Percentiles rank a stretch among this genome's conserved stretches.
These are phyloP conservation scores for Pseudocercospora eumusae DNA, from an alignment of 2,329 filamentous ascomycete species.

Conservation along the genomic window DNA sequence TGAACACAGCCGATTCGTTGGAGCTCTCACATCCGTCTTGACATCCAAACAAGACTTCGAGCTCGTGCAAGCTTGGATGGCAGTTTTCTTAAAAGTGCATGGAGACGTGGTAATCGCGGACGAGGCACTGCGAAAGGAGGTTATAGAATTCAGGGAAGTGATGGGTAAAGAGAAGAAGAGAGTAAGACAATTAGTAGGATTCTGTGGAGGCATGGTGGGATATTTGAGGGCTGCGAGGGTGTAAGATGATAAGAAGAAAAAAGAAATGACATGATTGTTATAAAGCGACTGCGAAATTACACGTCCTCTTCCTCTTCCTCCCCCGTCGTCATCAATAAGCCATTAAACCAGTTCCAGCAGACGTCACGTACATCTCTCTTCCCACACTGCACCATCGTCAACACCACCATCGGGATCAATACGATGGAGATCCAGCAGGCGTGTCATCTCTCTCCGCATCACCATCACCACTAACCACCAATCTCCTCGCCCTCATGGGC, in stretches of 20 bases:
- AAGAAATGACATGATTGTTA: too few species aligned
- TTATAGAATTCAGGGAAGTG: slow-evolving; percentile 65
- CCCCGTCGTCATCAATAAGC: too few species aligned
- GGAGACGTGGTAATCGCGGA: slow-evolving; percentile 58
- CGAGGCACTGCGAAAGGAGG: slow-evolving; percentile 57
- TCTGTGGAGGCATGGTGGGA: slow-evolving; percentile 18
- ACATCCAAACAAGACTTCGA: slow-evolving; percentile 79
- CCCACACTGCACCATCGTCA: too few species aligned
- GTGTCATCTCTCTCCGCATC: background rate
- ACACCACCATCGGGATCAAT: background rate
- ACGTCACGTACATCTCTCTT: too few species aligned
- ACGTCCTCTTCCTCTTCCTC: too few species aligned
- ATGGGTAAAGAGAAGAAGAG: slow-evolving; percentile 61
- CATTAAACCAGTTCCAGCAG: too few species aligned
- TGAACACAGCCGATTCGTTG: slow-evolving; percentile 78
- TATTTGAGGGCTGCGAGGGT: slow-evolving; percentile 34
- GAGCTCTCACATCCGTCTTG: slow-evolving; percentile 73
- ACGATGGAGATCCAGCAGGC: background rate
- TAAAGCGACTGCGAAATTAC: background rate
- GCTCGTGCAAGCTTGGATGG: slow-evolving; percentile 95
- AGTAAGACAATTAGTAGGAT: slow-evolving; percentile 70
- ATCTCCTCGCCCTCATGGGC: background rate
- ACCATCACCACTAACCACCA: background rate
- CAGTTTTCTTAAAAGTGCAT: slow-evolving; percentile 83
- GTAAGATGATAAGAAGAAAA: slow-evolving; percentile 9